A percentile compares a stretch with the other conserved stretches of the same genome.
Evolutionary conservation across 2,329 filamentous ascomycete genomes (phyloP).

Genomic region (Cladosporium sp.): DNA sequence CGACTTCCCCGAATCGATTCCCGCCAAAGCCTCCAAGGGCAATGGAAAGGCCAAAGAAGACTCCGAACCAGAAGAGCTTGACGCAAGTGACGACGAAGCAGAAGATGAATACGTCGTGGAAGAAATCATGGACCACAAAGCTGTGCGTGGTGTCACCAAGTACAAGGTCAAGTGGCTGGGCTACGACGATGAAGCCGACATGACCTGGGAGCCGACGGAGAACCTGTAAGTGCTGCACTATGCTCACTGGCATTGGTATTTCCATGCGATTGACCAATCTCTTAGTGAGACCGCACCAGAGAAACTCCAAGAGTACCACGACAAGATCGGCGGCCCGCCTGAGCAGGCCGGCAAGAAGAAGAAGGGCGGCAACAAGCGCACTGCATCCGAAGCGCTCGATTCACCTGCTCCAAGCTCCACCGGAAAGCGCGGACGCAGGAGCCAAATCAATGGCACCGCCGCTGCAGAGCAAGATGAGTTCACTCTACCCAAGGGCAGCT

Average conservation of each 20-base stretch:
- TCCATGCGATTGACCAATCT: neutral
- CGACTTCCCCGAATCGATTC: constrained; percentile 20
- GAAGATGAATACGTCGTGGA: constrained; percentile 66
- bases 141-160: constrained; percentile 51
- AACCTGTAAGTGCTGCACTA: constrained; percentile 52
- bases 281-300: constrained; percentile 37
- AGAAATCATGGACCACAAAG: constrained; percentile 62
- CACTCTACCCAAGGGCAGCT: constrained; percentile 66
- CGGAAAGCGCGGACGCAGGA: constrained; percentile 25
- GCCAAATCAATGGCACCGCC: constrained; percentile 27
- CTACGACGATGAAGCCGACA: constrained; percentile 63
- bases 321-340: constrained; percentile 58
- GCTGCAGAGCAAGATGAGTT: constrained; percentile 36
- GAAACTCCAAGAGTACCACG: constrained; percentile 61
- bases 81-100: constrained; percentile 43
- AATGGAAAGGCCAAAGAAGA: constrained; percentile 19
- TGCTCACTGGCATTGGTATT: neutral
- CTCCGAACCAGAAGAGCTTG: constrained; percentile 30
- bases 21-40: constrained; percentile 21
- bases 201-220: constrained; percentile 74
- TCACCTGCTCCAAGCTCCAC: constrained; percentile 23
- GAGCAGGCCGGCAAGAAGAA: constrained; percentile 35
- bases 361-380: constrained; percentile 21
- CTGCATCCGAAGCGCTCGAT: constrained; percentile 19
- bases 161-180: constrained; percentile 80